Conservation (phyloP, 371 early-diverging fungal genomes). For the Mucor indicus region DNA sequence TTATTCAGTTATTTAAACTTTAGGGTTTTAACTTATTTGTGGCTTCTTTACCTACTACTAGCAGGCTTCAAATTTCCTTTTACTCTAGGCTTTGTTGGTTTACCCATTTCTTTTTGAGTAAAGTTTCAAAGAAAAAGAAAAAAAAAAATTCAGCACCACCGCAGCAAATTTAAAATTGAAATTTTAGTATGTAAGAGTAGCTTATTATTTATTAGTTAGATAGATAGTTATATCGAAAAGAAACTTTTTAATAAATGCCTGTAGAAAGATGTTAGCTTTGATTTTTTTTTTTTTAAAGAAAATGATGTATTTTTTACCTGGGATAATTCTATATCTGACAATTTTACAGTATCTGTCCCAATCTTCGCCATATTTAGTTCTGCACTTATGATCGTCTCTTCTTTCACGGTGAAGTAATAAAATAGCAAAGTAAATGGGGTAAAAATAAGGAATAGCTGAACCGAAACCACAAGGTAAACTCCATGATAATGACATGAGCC, state of each 20-base stretch:
- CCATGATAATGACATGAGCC: constrained; percentile 83
- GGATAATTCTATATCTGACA: constrained; percentile 86
- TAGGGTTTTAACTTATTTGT: neutral
- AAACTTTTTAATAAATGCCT: neutral
- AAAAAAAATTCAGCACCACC: neutral
- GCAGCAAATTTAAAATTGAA: neutral
- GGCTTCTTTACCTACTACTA: constrained; percentile 61
- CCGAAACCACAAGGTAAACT: constrained; percentile 67
- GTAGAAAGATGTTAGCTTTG: too few species aligned
- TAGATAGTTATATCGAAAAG: too few species aligned
- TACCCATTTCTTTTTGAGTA: constrained; percentile 37
- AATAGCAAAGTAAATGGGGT: constrained; percentile 85
- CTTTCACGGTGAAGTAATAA: constrained; percentile 85
- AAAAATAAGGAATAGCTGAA: constrained; percentile 87
- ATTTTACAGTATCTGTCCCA: constrained; percentile 87
- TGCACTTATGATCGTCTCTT: constrained; percentile 89
- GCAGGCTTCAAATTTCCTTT: constrained; percentile 72
- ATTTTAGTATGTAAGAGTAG: too few species aligned
- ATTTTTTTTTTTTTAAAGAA: constrained; percentile 3
- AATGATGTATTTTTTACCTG: constrained; percentile 41
- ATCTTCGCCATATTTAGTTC: constrained; percentile 85
- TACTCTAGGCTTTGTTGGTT: constrained; percentile 52
- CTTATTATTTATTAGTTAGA: too few species aligned
- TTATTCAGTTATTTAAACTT: neutral
- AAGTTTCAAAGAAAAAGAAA: neutral